A percentile compares a stretch with the other conserved stretches of the same genome.
These are phyloP conservation scores for Haberlea rhodopensis DNA, from an alignment of 257 asterid genomes.

Conservation along the genomic window DNA sequence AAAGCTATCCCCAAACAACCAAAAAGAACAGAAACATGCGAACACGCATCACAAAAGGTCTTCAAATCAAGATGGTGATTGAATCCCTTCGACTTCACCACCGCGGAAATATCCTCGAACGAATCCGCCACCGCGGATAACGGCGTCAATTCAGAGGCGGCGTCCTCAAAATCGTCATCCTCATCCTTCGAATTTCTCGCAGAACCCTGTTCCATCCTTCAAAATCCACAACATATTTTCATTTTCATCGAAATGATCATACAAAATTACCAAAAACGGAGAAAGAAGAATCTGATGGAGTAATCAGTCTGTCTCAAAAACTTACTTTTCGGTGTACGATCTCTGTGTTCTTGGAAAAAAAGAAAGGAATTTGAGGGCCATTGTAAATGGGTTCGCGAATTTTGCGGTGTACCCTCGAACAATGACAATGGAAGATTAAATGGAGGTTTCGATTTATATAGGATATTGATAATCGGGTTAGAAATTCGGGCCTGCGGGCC, in stretches of 20 bases:
- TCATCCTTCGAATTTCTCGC: conserved; percentile 39
- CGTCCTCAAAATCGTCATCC: conserved; percentile 49
- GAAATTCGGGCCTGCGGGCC: conserved; percentile 25
- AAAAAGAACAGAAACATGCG: conserved; percentile 82
- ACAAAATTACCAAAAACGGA: neutral
- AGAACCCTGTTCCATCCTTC: conserved; percentile 39
- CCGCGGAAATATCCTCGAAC: conserved; percentile 65
- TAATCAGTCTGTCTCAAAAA: neutral
- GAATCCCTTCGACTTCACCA: conserved; percentile 42
- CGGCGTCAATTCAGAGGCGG: conserved; percentile 42
- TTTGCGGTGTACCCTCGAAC: conserved; percentile 34
- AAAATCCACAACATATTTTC: conserved; percentile 35
- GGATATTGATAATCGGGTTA: conserved; percentile 25
- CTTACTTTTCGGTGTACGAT: conserved; percentile 41
- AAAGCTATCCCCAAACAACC: conserved; percentile 86
- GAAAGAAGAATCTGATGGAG: neutral
- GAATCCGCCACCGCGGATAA: conserved; percentile 81
- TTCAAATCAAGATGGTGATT: conserved; percentile 63
- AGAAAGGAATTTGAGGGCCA: conserved; percentile 56
- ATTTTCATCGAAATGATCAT: neutral
- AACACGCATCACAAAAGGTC: conserved; percentile 76
- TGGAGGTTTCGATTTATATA: conserved; percentile 2
- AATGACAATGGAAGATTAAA: conserved; percentile 9
- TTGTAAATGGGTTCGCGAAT: conserved; percentile 32
- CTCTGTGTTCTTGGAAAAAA: conserved; percentile 37